A percentile compares a stretch with the other conserved stretches of the same genome.
These are phyloP conservation scores for Microdochium trichocladiopsis DNA, from an alignment of 2,329 filamentous ascomycete genomes.

Conservation along the genomic window DNA sequence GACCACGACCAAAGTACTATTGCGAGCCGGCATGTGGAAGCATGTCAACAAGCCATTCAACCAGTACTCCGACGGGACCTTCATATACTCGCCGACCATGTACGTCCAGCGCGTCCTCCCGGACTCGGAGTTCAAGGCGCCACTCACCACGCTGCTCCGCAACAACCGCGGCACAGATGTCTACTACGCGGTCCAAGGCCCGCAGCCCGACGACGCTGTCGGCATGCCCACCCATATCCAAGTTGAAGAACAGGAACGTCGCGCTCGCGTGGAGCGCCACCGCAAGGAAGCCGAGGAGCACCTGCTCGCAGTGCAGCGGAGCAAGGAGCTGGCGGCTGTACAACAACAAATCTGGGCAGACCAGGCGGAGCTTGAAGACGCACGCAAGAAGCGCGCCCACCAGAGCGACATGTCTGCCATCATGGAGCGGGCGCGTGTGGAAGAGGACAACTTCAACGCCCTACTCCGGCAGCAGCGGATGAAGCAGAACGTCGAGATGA, in stretches of 20 bases:
- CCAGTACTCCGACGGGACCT: constrained; percentile 41
- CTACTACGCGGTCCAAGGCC: constrained; percentile 45
- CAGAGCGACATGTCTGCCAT: constrained; percentile 35
- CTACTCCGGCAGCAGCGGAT: constrained; percentile 26
- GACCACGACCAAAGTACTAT: constrained; percentile 46
- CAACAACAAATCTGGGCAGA: constrained; percentile 42
- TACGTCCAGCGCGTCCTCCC: constrained; percentile 45
- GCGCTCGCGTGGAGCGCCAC: constrained; percentile 35
- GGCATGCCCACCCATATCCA: constrained; percentile 45
- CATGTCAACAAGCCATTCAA: constrained; percentile 54
- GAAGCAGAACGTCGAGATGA: constrained; percentile 26
- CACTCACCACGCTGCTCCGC: constrained; percentile 39
- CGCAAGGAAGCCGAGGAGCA: constrained; percentile 42
- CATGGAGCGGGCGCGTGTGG: constrained; percentile 35
- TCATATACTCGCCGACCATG: constrained; percentile 58
- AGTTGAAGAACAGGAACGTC: constrained; percentile 41
- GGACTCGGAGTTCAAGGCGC: constrained; percentile 26
- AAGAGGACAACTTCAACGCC: constrained; percentile 34
- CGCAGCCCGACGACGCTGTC: constrained; percentile 45
- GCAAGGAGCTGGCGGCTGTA: constrained; percentile 41
- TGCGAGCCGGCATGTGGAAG: constrained; percentile 60
- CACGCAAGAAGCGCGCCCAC: constrained; percentile 37
- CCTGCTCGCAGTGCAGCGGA: constrained; percentile 35
- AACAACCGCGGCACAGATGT: constrained; percentile 46
- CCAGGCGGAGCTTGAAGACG: constrained; percentile 44